Evolutionary conservation across 768 basidiomycete genomes (phyloP).

Genomic region (Boletus edulis): DNA sequence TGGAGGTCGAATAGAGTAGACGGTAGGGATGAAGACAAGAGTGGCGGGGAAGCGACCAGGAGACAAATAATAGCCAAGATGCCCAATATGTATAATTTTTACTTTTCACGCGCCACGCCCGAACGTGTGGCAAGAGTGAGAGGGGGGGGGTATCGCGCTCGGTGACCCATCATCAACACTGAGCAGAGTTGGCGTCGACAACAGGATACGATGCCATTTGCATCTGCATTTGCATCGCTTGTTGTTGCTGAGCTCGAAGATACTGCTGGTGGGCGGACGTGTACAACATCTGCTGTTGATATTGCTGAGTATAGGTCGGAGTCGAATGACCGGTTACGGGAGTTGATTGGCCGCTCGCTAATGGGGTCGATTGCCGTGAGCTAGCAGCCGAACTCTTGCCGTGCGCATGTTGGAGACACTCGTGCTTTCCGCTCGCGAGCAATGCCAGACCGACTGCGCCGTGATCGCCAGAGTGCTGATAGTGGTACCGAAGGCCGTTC

Average conservation of each 20-base stretch:
- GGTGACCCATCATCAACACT: constrained; percentile 8
- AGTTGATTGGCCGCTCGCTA: constrained; percentile 31
- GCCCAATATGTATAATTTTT: constrained; percentile 38
- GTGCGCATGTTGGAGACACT: constrained; percentile 42
- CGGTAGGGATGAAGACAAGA: constrained; percentile 2
- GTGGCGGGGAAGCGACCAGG: constrained; percentile 9
- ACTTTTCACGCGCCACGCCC: constrained; percentile 23
- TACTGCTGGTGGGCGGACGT: constrained; percentile 38
- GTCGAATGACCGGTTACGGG: constrained; percentile 30
- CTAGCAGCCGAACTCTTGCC: constrained; percentile 31
- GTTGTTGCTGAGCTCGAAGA: constrained; percentile 34
- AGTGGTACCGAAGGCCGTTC: constrained; percentile 96
- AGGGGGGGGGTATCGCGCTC: constrained; percentile 17
- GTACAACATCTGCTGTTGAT: constrained; percentile 37
- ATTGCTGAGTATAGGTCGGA: constrained; percentile 32
- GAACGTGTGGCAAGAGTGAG: background rate
- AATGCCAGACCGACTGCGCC: constrained; percentile 85
- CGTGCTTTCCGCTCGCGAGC: constrained; percentile 73
- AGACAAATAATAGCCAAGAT: constrained; percentile 27
- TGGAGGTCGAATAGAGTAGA: constrained; percentile 26
- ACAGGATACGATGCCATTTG: constrained; percentile 23
- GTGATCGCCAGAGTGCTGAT: constrained; percentile 95
- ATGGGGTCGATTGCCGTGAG: constrained; percentile 33
- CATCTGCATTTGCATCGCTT: constrained; percentile 30
- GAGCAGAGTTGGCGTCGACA: constrained; percentile 13